Percentiles rank a stretch among this genome's conserved stretches.
Evolutionary conservation across 768 basidiomycete species (phyloP).

Genomic region (Mycena leptocephala): DNA sequence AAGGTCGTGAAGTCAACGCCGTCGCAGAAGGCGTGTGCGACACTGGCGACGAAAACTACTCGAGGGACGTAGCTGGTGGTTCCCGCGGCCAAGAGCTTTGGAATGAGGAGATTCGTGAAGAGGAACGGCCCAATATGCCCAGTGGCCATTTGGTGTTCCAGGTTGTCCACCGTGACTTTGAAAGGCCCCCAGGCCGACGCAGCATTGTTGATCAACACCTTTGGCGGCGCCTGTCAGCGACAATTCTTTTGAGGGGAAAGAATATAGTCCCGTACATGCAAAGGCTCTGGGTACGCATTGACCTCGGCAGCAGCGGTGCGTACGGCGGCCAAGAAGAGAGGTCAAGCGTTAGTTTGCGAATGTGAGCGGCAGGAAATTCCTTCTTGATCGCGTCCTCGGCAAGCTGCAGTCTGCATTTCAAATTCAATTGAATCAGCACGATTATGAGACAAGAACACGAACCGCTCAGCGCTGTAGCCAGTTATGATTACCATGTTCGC

Average conservation of each 20-base stretch:
- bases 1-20: too few species aligned
- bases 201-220: neutral
- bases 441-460: neutral
- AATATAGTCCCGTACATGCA: neutral
- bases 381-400: too few species aligned
- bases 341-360: too few species aligned
- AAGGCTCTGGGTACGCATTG: conserved; percentile 4
- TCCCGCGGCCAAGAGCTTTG: neutral
- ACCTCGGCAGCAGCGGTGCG: neutral
- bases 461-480: conserved; percentile 4
- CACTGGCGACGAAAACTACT: too few species aligned
- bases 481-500: conserved; percentile 6
- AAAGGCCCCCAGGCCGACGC: neutral
- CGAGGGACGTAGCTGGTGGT: neutral
- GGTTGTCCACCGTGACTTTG: too few species aligned
- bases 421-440: neutral
- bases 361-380: too few species aligned
- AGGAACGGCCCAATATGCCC: neutral
- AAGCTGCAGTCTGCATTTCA: neutral
- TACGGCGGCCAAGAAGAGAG: too few species aligned
- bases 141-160: neutral
- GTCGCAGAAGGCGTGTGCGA: too few species aligned
- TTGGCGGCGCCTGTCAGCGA: neutral
- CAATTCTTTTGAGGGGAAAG: neutral
- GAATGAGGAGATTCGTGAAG: neutral